Evolutionary conservation across 2,329 filamentous ascomycete genomes (phyloP).

Genomic region (Sporothrix humicola): DNA sequence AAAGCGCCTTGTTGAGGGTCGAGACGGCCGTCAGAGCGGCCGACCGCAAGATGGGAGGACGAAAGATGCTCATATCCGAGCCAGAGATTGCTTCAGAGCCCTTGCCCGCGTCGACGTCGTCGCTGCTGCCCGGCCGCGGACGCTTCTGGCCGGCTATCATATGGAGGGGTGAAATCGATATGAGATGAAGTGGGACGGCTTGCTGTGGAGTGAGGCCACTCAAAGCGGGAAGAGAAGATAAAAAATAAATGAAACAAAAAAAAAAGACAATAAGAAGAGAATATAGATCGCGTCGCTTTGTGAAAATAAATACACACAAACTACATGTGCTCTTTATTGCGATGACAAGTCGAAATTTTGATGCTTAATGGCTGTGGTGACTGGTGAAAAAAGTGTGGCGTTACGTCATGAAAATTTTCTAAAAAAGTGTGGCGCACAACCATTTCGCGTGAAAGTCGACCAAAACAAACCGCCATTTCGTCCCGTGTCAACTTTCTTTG

Average conservation of each 20-base stretch:
- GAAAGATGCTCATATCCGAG: constrained; percentile 64
- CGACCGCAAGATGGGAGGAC: constrained; percentile 76
- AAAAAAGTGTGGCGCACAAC: constrained; percentile 32
- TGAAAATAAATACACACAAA: background rate
- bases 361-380: background rate
- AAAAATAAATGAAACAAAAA: background rate
- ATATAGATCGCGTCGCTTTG: background rate
- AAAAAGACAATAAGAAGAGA: background rate
- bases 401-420: constrained; percentile 33
- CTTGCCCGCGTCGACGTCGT: constrained; percentile 22
- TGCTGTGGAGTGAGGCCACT: background rate
- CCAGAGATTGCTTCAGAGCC: background rate
- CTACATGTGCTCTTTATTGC: background rate
- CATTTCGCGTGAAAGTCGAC: constrained; percentile 10
- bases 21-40: constrained; percentile 63
- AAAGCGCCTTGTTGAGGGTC: constrained; percentile 78
- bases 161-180: background rate
- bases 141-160: constrained; percentile 37
- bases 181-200: background rate
- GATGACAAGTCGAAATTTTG: constrained; percentile 3
- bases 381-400: constrained; percentile 31
- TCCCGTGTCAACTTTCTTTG: background rate
- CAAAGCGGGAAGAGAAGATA: background rate
- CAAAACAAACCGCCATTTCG: background rate
- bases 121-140: constrained; percentile 34